Conservation (phyloP, 2,329 filamentous ascomycete genomes). For the Cladosporium velox region DNA sequence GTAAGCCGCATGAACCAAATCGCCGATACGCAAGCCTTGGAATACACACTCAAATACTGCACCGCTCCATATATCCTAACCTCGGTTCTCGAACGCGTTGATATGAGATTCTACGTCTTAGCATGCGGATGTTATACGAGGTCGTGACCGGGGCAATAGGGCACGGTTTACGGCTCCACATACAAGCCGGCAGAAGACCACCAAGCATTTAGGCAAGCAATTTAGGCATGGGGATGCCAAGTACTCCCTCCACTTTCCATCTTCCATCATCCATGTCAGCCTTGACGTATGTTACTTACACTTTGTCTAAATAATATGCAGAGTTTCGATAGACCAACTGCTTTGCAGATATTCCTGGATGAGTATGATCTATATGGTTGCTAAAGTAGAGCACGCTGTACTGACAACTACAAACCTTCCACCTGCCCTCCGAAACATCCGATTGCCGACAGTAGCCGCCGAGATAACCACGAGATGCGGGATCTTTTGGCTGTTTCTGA, state of each 20-base stretch:
- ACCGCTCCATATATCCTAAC: neutral
- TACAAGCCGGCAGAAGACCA: neutral
- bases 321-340: neutral
- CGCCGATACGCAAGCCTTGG: neutral
- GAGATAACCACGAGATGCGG: neutral
- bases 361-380: neutral
- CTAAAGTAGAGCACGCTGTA: neutral
- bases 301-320: neutral
- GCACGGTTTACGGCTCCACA: conserved; percentile 10
- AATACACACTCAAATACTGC: neutral
- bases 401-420: neutral
- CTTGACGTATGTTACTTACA: neutral
- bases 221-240: conserved; percentile 10
- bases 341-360: neutral
- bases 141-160: neutral
- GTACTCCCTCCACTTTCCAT: neutral
- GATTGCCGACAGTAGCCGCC: neutral
- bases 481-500: neutral
- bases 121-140: neutral
- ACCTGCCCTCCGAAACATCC: neutral
- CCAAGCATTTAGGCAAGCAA: conserved; percentile 17
- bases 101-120: neutral
- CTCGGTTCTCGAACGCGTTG: neutral
- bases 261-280: neutral
- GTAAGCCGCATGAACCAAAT: neutral